phyloP scores from a whole-genome alignment of 2,329 filamentous ascomycete species.

The Microcyclospora pomicola region DNA sequence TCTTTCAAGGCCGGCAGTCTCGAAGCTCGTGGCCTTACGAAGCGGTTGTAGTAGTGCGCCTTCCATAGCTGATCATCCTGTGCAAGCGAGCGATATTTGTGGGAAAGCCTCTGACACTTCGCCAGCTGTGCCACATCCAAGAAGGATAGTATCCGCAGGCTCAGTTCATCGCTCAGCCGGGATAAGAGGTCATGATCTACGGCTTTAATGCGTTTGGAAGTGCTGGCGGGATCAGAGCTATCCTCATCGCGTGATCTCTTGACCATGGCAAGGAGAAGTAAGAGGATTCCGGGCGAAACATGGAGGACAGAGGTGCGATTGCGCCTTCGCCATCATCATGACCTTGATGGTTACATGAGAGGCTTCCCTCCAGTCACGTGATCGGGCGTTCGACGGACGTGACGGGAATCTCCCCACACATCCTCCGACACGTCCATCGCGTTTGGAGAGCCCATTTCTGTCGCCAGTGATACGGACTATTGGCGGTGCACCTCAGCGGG shows the following conservation, averaged over 20 bases:
- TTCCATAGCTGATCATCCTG: conserved; percentile 86
- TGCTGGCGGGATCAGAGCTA: conserved; percentile 12
- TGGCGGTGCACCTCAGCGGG: too few species aligned
- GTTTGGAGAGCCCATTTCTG: too few species aligned
- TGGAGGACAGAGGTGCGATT: background rate
- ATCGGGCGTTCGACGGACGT: too few species aligned
- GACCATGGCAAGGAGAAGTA: conserved; percentile 15
- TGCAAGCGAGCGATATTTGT: conserved; percentile 57
- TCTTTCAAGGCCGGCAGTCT: conserved; percentile 55
- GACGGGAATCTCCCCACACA: too few species aligned
- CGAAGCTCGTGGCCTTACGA: conserved; percentile 67
- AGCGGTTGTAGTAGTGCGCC: conserved; percentile 70
- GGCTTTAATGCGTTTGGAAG: conserved; percentile 34
- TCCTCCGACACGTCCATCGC: too few species aligned
- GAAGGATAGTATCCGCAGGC: conserved; percentile 69
- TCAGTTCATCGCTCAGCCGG: conserved; percentile 69
- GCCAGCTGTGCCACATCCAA: conserved; percentile 58
- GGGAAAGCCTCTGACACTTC: conserved; percentile 54
- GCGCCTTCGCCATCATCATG: background rate
- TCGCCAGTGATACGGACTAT: too few species aligned
- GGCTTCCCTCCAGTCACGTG: too few species aligned
- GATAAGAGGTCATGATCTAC: conserved; percentile 49
- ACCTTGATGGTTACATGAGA: too few species aligned
- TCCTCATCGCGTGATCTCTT: conserved; percentile 26
- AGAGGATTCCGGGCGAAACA: background rate